These are phyloP conservation scores for Cryptosporidium sp. DNA, from an alignment of 169 alveolate genomes.

Conservation along the genomic window DNA sequence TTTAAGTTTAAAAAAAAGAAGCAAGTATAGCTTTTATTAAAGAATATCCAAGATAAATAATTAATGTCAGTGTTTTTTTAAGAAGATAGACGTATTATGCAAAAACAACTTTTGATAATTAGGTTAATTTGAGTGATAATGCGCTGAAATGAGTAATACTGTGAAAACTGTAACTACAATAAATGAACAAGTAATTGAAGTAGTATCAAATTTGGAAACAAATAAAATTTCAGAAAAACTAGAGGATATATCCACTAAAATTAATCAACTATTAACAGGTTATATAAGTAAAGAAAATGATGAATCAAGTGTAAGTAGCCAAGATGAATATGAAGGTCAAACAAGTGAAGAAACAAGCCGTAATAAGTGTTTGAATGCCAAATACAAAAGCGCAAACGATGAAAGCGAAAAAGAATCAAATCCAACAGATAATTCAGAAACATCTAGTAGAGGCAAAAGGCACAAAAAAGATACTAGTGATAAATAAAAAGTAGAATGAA, in stretches of 20 bases:
- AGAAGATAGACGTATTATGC: not conserved
- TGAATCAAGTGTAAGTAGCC: not conserved
- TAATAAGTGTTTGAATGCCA: not conserved
- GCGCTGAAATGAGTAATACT: not conserved
- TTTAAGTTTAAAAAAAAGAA: too few species aligned
- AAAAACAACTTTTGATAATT: not conserved
- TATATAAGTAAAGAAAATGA: not conserved
- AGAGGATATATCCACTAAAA: conserved; percentile 1
- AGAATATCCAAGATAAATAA: not conserved
- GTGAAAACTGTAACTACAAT: not conserved
- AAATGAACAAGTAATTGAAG: not conserved
- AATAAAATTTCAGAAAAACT: conserved; percentile 2
- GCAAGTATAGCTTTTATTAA: not conserved
- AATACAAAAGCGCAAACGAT: not conserved
- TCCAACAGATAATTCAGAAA: not conserved
- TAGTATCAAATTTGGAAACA: not conserved
- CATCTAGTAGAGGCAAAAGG: not conserved
- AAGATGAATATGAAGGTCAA: conserved; percentile 5
- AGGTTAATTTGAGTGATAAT: not conserved
- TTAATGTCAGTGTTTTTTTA: not conserved
- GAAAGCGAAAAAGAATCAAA: not conserved
- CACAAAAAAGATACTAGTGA: not conserved
- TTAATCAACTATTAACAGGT: conserved; percentile 23
- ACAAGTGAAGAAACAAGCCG: not conserved
- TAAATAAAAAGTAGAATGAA: not conserved